Base-by-base conservation (phyloP, 2,329 filamentous ascomycete genomes). In the Claviceps purpurea region DNA sequence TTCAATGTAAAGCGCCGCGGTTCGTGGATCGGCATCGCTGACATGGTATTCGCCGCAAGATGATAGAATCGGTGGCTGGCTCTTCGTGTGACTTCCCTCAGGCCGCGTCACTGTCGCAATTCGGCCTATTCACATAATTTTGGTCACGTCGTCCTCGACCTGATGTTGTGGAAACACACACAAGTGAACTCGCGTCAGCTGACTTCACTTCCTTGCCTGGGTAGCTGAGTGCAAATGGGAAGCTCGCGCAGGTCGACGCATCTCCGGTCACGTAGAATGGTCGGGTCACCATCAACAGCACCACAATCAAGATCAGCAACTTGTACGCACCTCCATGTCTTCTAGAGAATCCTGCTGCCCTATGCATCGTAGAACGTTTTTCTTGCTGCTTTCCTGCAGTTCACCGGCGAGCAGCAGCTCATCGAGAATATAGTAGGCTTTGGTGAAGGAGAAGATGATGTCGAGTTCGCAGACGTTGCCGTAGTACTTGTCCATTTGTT, bases 401-500 rank as follows among this genome's bases (percentile, higher is more conserved):
- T 98, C 93, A 55, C 93, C 93, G 5, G 93, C 93, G 60, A 98
- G 77, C 58, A 98, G 76, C 56, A 98, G 79, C 73, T 98, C 93
- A 67, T 98, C 93, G 47, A 98, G 81, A 60, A 98, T 98, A 71
- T 97, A 98, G 71, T 98, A 98, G 55, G 93, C 93, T 71, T 98
- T 98, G 62, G 95, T 95, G 70, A 98, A 98, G 68, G 95, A 97
- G 80, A 98, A 98, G 69, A 98, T 98, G 71, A 97, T 96, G 69
- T 97, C 90, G 58, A 98, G 81, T 74, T 98, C 93, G 82, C 93
- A 98, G 55, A 98, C 93, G 69, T 98, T 98, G 70, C 93, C 93
- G 70, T 97, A 98, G 75, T 98, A 98, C 70, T 98, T 98, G 78
- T 98, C 93, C 93, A 98, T 98, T 73, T 98, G 93, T 71, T 98